phyloP scores from a whole-genome alignment of 2,329 filamentous ascomycete species.

The Fusarium haematococcum region DNA sequence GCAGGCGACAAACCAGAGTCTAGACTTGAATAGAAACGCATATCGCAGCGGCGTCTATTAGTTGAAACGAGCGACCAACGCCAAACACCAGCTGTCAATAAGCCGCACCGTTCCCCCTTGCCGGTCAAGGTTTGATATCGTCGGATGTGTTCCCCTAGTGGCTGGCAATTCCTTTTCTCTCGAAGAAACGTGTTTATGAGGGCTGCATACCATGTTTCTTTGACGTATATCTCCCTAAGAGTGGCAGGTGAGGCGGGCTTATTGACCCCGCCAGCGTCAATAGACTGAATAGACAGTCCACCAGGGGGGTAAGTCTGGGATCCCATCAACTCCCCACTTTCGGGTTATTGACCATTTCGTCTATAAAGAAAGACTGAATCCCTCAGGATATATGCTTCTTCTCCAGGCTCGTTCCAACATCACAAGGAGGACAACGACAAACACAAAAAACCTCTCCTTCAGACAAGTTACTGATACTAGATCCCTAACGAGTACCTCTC shows the following conservation, averaged over 20 bases:
- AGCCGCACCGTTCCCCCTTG: constrained; percentile 7
- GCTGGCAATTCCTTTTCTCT: constrained; percentile 13
- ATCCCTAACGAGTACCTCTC: constrained; percentile 30
- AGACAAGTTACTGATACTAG: constrained; percentile 24
- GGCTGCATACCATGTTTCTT: constrained; percentile 3
- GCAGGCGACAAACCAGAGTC: constrained; percentile 4
- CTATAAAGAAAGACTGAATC: constrained; percentile 36
- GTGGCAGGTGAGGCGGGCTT: constrained; percentile 19
- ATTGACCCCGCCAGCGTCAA: constrained; percentile 32
- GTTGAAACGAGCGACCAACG: not conserved
- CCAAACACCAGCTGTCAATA: constrained; percentile 18
- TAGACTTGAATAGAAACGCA: not conserved
- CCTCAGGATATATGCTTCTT: constrained; percentile 12
- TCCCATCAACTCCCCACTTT: not conserved
- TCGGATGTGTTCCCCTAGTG: not conserved
- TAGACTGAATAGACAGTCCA: constrained; percentile 33
- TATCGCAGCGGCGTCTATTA: not conserved
- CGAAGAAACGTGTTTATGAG: not conserved
- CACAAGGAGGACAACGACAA: constrained; percentile 33
- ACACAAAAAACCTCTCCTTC: constrained; percentile 18
- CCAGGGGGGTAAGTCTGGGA: not conserved
- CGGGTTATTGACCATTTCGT: not conserved
- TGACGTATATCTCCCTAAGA: constrained; percentile 3
- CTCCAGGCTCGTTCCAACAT: constrained; percentile 41
- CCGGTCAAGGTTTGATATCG: constrained; percentile 6